A percentile compares a stretch with the other conserved stretches of the same genome.
phyloP scores from a whole-genome alignment of 1,139 yeast species.

The Magnusiomyces sp. region DNA sequence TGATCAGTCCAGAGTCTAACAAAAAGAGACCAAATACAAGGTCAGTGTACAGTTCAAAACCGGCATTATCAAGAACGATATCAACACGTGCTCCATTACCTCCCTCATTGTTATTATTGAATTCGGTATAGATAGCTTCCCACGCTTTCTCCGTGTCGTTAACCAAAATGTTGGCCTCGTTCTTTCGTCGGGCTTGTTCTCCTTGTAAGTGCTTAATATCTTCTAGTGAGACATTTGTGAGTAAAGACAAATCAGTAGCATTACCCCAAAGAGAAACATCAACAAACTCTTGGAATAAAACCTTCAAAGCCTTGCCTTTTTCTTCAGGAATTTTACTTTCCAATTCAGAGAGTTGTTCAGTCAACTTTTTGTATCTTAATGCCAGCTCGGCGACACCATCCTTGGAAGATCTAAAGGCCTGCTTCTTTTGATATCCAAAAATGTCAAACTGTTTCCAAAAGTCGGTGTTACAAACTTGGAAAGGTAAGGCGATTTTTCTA shows the following conservation, averaged over 20 bases:
- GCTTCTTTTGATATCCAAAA: constrained; percentile 39
- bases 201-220: constrained; percentile 91
- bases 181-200: constrained; percentile 71
- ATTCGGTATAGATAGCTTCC: constrained; percentile 26
- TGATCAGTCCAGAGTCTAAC: constrained; percentile 58
- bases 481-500: constrained; percentile 47
- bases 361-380: constrained; percentile 49
- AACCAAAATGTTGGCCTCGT: constrained; percentile 71
- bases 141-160: constrained; percentile 72
- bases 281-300: constrained; percentile 53
- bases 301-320: constrained; percentile 28
- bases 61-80: constrained; percentile 87
- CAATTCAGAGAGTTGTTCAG: constrained; percentile 24
- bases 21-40: constrained; percentile 65
- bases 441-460: neutral
- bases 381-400: constrained; percentile 80
- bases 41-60: constrained; percentile 91
- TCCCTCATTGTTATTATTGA: too few species aligned
- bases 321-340: neutral
- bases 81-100: constrained; percentile 45
- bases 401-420: constrained; percentile 66
- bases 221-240: constrained; percentile 60
- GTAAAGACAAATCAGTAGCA: constrained; percentile 85
- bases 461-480: constrained; percentile 3
- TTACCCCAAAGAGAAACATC: constrained; percentile 96